Conservation (phyloP, 352 stramenopile species). For the Globisporangium recalcitrans region DNA sequence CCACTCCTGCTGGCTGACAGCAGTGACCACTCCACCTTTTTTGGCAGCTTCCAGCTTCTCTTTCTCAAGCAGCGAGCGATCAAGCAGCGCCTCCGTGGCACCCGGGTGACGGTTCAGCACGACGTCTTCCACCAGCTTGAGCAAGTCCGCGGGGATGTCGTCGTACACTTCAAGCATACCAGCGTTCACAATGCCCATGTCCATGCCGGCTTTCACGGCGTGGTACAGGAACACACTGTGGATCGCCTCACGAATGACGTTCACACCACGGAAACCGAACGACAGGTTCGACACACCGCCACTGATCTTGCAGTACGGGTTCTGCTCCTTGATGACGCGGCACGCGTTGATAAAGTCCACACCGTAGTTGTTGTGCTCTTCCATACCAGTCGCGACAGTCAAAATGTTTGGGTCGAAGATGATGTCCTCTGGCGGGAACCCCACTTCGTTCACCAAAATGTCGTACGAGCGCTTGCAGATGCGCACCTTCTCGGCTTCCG, state of each 20-base stretch:
- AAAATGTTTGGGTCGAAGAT: slow-evolving; percentile 98
- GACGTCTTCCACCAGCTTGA: slow-evolving; percentile 89
- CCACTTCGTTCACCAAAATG: slow-evolving; percentile 92
- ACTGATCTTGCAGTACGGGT: slow-evolving; percentile 94
- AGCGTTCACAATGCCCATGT: slow-evolving; percentile 98
- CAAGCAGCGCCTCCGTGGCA: slow-evolving; percentile 91
- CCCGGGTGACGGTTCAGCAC: slow-evolving; percentile 90
- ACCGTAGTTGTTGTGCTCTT: slow-evolving; percentile 97
- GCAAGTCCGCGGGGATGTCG: slow-evolving; percentile 81
- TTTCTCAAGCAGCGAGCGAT: slow-evolving; percentile 85
- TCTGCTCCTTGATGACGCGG: slow-evolving; percentile 93
- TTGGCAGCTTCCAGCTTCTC: slow-evolving; percentile 78
- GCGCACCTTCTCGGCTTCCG: slow-evolving; percentile 92
- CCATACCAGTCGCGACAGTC: slow-evolving; percentile 96
- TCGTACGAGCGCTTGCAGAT: slow-evolving; percentile 99
- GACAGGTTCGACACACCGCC: slow-evolving; percentile 96
- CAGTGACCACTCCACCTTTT: slow-evolving; percentile 62
- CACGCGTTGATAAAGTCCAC: slow-evolving; percentile 97
- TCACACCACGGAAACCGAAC: slow-evolving; percentile 96
- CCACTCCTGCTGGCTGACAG: slow-evolving; percentile 81
- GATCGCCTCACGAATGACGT: slow-evolving; percentile 96
- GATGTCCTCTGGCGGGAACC: slow-evolving; percentile 96
- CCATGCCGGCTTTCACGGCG: slow-evolving; percentile 95
- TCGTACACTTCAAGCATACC: slow-evolving; percentile 85
- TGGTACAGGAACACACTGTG: slow-evolving; percentile 96